A percentile compares a stretch with the other conserved stretches of the same genome.
Evolutionary conservation across 495 filamentous ascomycete genomes (phyloP).

Genomic region (Chaetomidium leptoderma): DNA sequence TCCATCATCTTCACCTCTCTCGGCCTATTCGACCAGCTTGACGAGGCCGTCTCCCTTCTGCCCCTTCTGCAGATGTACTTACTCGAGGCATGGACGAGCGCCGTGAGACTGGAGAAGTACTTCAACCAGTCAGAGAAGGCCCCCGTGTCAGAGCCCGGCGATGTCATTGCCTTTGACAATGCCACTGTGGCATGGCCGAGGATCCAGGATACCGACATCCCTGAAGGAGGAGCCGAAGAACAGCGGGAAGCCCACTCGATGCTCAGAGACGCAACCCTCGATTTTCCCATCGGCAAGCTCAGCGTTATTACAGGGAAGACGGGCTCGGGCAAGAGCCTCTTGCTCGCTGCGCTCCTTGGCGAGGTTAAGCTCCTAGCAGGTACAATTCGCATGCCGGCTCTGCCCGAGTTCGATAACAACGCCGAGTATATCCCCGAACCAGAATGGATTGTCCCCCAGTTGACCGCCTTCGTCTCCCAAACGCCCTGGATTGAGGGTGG

Average conservation of each 20-base stretch:
- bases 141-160: constrained; percentile 14
- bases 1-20: constrained; percentile 32
- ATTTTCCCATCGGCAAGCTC: constrained; percentile 55
- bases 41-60: constrained; percentile 24
- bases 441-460: constrained; percentile 58
- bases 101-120: constrained; percentile 28
- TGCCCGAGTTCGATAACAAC: constrained; percentile 31
- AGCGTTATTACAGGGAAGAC: constrained; percentile 56
- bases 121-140: constrained; percentile 25
- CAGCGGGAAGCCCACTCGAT: constrained; percentile 21
- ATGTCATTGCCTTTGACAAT: constrained; percentile 23
- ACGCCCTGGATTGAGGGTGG: constrained; percentile 55
- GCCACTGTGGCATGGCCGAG: constrained; percentile 31
- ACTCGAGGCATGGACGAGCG: constrained; percentile 30
- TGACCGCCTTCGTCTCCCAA: constrained; percentile 60
- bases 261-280: constrained; percentile 52
- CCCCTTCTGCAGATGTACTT: constrained; percentile 25
- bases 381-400: constrained; percentile 39
- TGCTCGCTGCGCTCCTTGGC: constrained; percentile 54
- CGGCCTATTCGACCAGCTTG: constrained; percentile 31
- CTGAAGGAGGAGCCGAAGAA: constrained; percentile 20
- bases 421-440: constrained; percentile 29
- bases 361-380: constrained; percentile 50
- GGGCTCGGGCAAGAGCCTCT: constrained; percentile 56
- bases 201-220: constrained; percentile 17